A percentile compares a stretch with the other conserved stretches of the same genome.
Conservation (phyloP, 139 green algal genomes). For the Chlorella sp. region DNA sequence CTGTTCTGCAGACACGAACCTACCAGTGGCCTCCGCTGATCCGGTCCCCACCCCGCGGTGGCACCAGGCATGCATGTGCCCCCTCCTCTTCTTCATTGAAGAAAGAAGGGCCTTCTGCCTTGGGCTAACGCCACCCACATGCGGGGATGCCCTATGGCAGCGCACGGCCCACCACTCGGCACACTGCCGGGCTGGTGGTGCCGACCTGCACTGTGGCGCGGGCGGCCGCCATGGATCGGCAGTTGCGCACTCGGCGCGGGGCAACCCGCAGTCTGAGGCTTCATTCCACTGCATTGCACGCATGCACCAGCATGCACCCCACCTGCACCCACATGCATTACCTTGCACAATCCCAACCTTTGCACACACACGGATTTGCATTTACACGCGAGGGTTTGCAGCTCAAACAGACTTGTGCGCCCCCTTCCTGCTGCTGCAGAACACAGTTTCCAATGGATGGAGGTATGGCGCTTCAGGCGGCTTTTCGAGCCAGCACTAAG, state of each 20-base stretch:
- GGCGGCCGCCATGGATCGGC: constrained; percentile 1
- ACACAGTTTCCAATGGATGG: too few species aligned
- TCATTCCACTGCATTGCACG: too few species aligned
- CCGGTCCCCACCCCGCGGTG: constrained; percentile 5
- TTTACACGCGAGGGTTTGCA: too few species aligned
- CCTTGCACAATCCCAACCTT: too few species aligned
- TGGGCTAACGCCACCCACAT: neutral
- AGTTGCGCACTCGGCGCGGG: constrained; percentile 8
- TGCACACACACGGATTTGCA: too few species aligned
- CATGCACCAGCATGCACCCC: too few species aligned
- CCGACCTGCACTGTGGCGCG: neutral
- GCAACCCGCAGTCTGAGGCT: constrained; percentile 26
- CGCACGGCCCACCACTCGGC: neutral
- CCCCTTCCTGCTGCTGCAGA: too few species aligned
- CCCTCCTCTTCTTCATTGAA: neutral
- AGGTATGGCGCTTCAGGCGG: too few species aligned
- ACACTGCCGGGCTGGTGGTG: neutral
- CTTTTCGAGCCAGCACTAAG: too few species aligned
- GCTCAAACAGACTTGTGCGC: too few species aligned
- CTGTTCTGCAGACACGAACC: constrained; percentile 18
- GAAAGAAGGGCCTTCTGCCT: neutral
- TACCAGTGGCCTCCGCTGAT: neutral
- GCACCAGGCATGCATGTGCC: constrained; percentile 14
- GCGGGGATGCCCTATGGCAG: neutral
- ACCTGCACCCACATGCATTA: too few species aligned